Conservation (phyloP, 805 yeast genomes). For the Suhomyces xylopsoci region DNA sequence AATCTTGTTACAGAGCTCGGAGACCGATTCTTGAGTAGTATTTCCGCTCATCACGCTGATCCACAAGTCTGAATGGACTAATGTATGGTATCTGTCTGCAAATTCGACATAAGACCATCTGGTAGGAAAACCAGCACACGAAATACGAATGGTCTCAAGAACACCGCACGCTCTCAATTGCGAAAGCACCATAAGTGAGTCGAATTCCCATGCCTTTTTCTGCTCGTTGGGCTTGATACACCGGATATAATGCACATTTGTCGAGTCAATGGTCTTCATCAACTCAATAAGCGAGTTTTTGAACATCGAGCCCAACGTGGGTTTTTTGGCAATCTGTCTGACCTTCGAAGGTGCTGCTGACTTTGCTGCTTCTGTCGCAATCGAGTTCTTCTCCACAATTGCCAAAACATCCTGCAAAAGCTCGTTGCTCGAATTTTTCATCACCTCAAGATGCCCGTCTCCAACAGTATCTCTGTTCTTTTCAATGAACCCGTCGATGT, state of each 20-base stretch:
- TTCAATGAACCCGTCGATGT: constrained; percentile 91
- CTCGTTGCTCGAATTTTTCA: constrained; percentile 64
- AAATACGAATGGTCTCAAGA: constrained; percentile 89
- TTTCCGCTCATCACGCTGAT: constrained; percentile 51
- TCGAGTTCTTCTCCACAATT: constrained; percentile 58
- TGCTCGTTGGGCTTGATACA: constrained; percentile 96
- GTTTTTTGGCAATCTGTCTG: constrained; percentile 63
- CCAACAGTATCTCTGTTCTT: constrained; percentile 97
- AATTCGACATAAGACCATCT: constrained; percentile 94
- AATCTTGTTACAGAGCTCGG: constrained; percentile 65
- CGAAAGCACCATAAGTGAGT: constrained; percentile 89
- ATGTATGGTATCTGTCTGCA: constrained; percentile 81
- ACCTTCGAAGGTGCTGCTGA: constrained; percentile 18
- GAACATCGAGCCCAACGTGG: constrained; percentile 93
- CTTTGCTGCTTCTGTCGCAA: constrained; percentile 43
- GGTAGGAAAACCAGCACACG: constrained; percentile 97
- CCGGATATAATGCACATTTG: constrained; percentile 94
- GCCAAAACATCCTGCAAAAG: constrained; percentile 63
- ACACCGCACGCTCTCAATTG: constrained; percentile 99
- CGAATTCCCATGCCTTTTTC: constrained; percentile 94
- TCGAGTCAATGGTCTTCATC: constrained; percentile 88
- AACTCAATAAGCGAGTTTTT: constrained; percentile 87
- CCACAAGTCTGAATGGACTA: constrained; percentile 72
- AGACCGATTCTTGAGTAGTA: constrained; percentile 54
- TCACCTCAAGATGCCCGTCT: constrained; percentile 87